A percentile compares a stretch with the other conserved stretches of the same genome.
Conservation (phyloP, 2,329 filamentous ascomycete genomes). For the Xylariaceae sp. region DNA sequence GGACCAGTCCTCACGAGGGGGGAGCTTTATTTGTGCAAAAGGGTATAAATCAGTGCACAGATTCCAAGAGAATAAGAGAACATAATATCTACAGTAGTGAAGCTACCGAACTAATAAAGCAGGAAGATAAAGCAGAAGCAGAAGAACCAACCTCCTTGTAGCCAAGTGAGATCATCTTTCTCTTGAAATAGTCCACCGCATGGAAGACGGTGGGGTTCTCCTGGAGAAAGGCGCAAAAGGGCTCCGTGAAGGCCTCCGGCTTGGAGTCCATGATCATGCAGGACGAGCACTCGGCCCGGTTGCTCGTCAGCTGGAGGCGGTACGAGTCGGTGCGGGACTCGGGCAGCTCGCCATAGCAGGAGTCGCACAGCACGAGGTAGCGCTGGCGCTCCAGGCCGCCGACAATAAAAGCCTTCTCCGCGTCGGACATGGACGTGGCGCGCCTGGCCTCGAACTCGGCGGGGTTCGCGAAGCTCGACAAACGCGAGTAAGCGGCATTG, state of each 20-base stretch:
- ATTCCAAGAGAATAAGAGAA: neutral
- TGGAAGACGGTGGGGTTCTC: constrained; percentile 94
- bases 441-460: constrained; percentile 24
- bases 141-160: constrained; percentile 58
- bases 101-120: constrained; percentile 1
- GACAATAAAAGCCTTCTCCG: constrained; percentile 28
- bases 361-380: constrained; percentile 23
- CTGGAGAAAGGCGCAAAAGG: constrained; percentile 82
- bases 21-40: constrained; percentile 46
- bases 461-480: constrained; percentile 31
- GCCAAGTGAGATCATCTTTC: constrained; percentile 64
- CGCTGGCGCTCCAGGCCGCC: constrained; percentile 21
- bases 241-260: constrained; percentile 68
- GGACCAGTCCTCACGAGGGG: constrained; percentile 72
- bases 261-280: constrained; percentile 29
- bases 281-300: constrained; percentile 21
- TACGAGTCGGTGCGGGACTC: constrained; percentile 29
- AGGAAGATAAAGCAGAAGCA: too few species aligned
- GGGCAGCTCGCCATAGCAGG: constrained; percentile 27
- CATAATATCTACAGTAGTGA: neutral
- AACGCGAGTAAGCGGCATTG: constrained; percentile 19
- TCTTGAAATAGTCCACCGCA: constrained; percentile 71
- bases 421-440: constrained; percentile 19
- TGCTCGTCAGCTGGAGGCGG: constrained; percentile 17
- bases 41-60: constrained; percentile 6